Percentiles rank a stretch among this genome's conserved stretches.
These are phyloP conservation scores for Jamesozyma piceae DNA, from an alignment of 805 yeast species.

Conservation along the genomic window DNA sequence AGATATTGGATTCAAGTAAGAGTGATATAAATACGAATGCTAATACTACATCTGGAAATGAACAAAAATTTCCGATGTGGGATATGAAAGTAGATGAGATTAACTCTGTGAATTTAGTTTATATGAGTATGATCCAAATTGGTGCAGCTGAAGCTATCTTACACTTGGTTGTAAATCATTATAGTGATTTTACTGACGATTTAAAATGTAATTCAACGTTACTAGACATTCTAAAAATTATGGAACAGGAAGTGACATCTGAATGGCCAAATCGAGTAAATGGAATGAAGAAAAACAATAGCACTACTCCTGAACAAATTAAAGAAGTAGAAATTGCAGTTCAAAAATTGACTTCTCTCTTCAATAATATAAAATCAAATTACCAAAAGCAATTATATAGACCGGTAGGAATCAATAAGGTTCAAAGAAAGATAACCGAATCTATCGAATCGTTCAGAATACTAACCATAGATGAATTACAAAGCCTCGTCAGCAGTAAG, in stretches of 20 bases:
- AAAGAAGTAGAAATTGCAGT: constrained; percentile 24
- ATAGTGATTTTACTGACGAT: constrained; percentile 65
- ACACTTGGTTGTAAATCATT: constrained; percentile 62
- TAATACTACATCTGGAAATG: not conserved
- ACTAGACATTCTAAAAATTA: constrained; percentile 53
- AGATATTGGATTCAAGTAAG: constrained; percentile 18
- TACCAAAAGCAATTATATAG: constrained; percentile 64
- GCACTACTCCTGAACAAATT: constrained; percentile 9
- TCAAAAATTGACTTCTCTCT: constrained; percentile 34
- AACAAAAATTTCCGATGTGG: constrained; percentile 52
- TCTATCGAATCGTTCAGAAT: constrained; percentile 13
- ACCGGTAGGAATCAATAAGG: constrained; percentile 34
- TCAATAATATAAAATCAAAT: constrained; percentile 55
- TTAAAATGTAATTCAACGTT: constrained; percentile 48
- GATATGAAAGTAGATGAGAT: constrained; percentile 31
- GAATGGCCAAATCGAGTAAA: constrained; percentile 42
- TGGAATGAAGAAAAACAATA: constrained; percentile 19
- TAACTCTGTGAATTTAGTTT: constrained; percentile 50
- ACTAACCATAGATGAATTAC: constrained; percentile 13
- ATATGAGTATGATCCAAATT: constrained; percentile 67
- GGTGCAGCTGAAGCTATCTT: constrained; percentile 72
- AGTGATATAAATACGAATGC: not conserved
- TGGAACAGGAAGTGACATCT: constrained; percentile 53
- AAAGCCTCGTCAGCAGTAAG: constrained; percentile 6
- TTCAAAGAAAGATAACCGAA: constrained; percentile 16